These are phyloP conservation scores for Neofusicoccum umdonicola DNA, from an alignment of 2,329 filamentous ascomycete species.

Conservation along the genomic window DNA sequence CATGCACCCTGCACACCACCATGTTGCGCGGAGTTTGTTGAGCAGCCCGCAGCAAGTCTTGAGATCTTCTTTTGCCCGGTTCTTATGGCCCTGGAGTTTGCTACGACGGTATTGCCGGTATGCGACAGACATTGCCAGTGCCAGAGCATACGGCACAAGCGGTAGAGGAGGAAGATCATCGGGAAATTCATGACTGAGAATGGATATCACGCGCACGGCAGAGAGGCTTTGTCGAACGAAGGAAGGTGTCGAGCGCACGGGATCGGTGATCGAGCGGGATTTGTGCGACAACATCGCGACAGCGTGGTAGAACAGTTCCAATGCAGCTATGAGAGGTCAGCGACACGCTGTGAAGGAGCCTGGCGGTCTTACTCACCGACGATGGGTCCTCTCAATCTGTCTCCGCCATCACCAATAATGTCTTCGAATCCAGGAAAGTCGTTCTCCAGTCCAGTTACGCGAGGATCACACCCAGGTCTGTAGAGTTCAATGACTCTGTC, in stretches of 20 bases:
- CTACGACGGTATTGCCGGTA: conserved; percentile 57
- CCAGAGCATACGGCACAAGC: conserved; percentile 55
- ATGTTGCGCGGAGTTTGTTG: conserved; percentile 43
- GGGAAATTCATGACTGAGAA: conserved; percentile 47
- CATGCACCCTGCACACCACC: conserved; percentile 48
- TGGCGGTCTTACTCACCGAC: conserved; percentile 30
- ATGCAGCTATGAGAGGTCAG: conserved; percentile 13
- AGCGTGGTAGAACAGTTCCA: conserved; percentile 58
- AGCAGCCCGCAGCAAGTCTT: conserved; percentile 44
- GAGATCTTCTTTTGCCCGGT: conserved; percentile 46
- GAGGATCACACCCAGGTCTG: conserved; percentile 40
- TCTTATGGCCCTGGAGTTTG: conserved; percentile 47
- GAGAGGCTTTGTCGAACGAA: conserved; percentile 55
- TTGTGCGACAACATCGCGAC: conserved; percentile 58
- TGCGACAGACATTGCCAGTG: conserved; percentile 55
- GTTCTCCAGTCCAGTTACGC: conserved; percentile 48
- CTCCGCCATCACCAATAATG: conserved; percentile 40
- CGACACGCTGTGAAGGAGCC: not conserved
- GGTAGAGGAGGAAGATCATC: conserved; percentile 51
- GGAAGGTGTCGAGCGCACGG: conserved; percentile 49
- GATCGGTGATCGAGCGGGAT: conserved; percentile 43
- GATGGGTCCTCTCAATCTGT: conserved; percentile 37
- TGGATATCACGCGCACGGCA: conserved; percentile 55
- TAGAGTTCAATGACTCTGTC: conserved; percentile 50
- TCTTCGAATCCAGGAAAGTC: conserved; percentile 47